A percentile compares a stretch with the other conserved stretches of the same genome.
phyloP scores from a whole-genome alignment of 176 grass and related monocot species.

The Ensete glaucum region DNA sequence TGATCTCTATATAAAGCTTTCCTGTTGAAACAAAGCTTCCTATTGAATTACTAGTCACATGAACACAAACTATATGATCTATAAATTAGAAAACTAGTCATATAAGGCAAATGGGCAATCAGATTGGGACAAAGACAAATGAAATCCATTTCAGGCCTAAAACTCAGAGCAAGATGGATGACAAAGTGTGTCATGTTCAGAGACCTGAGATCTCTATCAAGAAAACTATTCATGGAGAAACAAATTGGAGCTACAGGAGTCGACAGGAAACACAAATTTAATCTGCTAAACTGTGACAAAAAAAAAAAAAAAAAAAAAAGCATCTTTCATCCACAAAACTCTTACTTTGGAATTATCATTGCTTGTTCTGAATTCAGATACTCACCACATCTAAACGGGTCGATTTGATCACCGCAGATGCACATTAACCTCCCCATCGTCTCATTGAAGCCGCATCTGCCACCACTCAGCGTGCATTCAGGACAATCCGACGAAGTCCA shows the following conservation, averaged over 20 bases:
- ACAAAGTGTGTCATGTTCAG: not conserved
- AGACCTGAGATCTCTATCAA: not conserved
- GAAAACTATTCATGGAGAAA: not conserved
- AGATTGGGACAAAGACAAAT: too few species aligned
- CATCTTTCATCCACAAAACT: not conserved
- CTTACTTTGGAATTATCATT: not conserved
- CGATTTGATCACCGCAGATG: conserved; percentile 31
- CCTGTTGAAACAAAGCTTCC: too few species aligned
- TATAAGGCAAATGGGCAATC: too few species aligned
- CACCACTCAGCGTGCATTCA: conserved; percentile 15
- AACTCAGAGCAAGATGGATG: too few species aligned
- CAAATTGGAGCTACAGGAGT: not conserved
- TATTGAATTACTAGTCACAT: too few species aligned
- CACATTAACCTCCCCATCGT: conserved; percentile 17
- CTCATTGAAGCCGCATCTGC: conserved; percentile 35
- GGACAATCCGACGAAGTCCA: conserved; percentile 23
- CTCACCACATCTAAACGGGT: conserved; percentile 29
- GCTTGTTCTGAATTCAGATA: not conserved
- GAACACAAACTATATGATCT: too few species aligned
- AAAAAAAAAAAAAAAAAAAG: not conserved
- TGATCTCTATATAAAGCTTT: too few species aligned
- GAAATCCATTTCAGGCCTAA: too few species aligned
- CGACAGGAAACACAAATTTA: not conserved
- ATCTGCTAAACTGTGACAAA: not conserved
- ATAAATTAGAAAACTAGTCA: too few species aligned